phyloP scores from a whole-genome alignment of 2,329 filamentous ascomycete species.

The Tolypocladium paradoxum region DNA sequence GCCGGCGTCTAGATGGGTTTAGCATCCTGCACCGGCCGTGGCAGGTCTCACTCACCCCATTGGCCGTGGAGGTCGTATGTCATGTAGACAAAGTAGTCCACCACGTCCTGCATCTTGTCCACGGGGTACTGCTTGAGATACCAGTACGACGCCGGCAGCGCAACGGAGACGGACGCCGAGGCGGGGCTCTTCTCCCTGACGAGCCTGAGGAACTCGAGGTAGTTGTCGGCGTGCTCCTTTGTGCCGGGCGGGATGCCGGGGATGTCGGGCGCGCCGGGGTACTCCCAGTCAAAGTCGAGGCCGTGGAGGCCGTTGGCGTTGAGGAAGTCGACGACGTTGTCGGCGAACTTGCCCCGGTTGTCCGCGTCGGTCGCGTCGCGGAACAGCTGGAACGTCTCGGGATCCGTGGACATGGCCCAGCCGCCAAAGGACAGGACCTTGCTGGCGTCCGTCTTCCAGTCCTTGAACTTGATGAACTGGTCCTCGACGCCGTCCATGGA shows the following conservation, averaged over 20 bases:
- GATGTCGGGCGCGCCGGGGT: conserved; percentile 16
- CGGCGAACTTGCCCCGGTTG: conserved; percentile 21
- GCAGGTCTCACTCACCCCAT: conserved; percentile 17
- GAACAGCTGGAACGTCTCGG: conserved; percentile 7
- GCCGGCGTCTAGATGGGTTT: conserved; percentile 2
- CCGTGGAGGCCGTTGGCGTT: conserved; percentile 25
- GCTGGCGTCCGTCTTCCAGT: conserved; percentile 6
- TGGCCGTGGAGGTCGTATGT: conserved; percentile 24
- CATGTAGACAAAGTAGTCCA: conserved; percentile 26
- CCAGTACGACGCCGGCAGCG: conserved; percentile 22
- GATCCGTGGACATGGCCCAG: conserved; percentile 12
- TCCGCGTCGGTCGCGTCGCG: conserved; percentile 7
- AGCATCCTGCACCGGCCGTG: no score
- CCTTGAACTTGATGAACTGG: conserved; percentile 11
- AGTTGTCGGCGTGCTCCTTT: conserved; percentile 2
- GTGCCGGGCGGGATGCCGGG: conserved; percentile 17
- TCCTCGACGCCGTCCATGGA: conserved; percentile 8
- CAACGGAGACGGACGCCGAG: conserved; percentile 17
- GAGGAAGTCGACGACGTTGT: conserved; percentile 25
- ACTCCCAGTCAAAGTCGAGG: conserved; percentile 32
- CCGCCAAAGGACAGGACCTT: conserved; percentile 18
- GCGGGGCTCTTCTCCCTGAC: background rate
- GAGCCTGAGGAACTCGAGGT: conserved; percentile 7
- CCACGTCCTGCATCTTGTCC: conserved; percentile 8
- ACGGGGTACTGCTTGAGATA: conserved; percentile 22